Conservation (phyloP, 352 stramenopile genomes). For the Thalassiosira hispida region DNA sequence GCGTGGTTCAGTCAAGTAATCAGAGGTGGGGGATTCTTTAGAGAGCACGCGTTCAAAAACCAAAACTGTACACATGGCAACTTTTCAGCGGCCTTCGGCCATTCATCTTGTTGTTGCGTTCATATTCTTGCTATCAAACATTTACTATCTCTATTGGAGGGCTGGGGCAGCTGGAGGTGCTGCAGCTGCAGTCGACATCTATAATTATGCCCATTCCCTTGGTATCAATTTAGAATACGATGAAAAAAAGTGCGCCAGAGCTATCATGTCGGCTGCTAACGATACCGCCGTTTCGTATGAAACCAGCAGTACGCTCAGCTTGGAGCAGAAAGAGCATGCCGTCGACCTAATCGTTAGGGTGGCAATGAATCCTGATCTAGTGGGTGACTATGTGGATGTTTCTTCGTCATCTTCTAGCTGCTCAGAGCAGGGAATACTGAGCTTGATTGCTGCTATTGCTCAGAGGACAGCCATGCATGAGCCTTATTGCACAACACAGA, state of each 20-base stretch:
- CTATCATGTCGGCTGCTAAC: background rate
- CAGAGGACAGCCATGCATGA: background rate
- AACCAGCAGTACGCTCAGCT: background rate
- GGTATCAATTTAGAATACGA: background rate
- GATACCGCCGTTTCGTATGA: background rate
- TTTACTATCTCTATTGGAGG: too few species aligned
- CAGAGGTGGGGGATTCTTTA: too few species aligned
- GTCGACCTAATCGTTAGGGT: background rate
- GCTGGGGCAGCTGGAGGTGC: too few species aligned
- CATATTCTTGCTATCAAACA: too few species aligned
- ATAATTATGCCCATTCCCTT: too few species aligned
- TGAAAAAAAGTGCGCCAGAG: background rate
- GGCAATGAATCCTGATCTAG: background rate
- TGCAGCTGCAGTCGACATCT: too few species aligned
- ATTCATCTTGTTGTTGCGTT: too few species aligned
- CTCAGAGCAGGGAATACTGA: background rate
- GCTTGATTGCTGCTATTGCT: constrained; percentile 1
- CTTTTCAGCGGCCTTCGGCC: too few species aligned
- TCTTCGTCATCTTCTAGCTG: background rate
- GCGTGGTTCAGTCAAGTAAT: too few species aligned
- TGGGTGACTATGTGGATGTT: constrained; percentile 16
- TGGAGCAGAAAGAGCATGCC: background rate
- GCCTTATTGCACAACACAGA: background rate
- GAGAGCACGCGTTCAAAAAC: too few species aligned
- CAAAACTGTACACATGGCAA: too few species aligned